Evolutionary conservation across 2,329 filamentous ascomycete genomes (phyloP), one percentile per base, ranked within the genome.

Genomic region (Incumbomyces lentus): DNA sequence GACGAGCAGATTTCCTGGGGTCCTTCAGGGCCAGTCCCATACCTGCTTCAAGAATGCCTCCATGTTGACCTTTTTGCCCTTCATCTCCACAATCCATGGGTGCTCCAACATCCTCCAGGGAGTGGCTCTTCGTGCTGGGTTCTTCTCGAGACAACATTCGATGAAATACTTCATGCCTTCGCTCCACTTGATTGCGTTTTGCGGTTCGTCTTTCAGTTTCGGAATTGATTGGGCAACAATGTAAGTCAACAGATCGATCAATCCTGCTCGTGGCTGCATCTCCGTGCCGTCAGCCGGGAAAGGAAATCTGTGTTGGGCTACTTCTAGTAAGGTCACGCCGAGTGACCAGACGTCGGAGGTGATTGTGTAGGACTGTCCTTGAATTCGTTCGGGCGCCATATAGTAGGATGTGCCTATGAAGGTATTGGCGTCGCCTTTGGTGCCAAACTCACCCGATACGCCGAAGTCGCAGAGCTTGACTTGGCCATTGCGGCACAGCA

Each of bases 121-220:
- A 49, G 86, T 94, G 26, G 90, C 92, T 62, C 92, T 77, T 60
- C 89, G 80, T 48, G 75, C 76, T 16, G 86, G 82, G 58, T 95
- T 87, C 68, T 98, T 98, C 66, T 98, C 92, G 48, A 98, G 76
- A 69, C 92, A 96, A 78, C 89, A 95, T 69, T 95, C 89, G 59
- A 98, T 95, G 59, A 98, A 98, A 64, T 95, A 95, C 66, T 98
- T 98, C 69, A 98, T 96, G 61, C 86, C 94, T 58, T 93, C 86
- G 57, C 86, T 94, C 92, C 92, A 98, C 62, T 82, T 83, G 56
- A 98, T 93, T 49, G 82, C 82, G 56, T 84, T 86, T 29, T 87
- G 81, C 0, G 86, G 86, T 66, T 98, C 92, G 57, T 98, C 92
- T 67, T 95, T 96, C 53, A 98, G 72, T 64, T 88, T 93, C 2